These are phyloP conservation scores for Kregervanrija pseudodelftensis DNA, from an alignment of 805 yeast genomes.

Conservation along the genomic window DNA sequence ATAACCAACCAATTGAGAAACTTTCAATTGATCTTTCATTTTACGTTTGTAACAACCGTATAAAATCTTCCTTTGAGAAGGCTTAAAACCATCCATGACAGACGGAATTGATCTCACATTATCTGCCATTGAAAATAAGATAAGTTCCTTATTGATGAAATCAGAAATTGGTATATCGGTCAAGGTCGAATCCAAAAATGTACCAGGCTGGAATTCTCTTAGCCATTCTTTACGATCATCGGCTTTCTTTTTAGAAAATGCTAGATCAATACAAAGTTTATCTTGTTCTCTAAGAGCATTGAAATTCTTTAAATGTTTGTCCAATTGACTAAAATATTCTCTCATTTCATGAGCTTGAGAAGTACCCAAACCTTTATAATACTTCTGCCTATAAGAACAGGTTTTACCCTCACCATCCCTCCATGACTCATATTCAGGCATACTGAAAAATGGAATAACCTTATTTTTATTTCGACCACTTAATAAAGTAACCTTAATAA, in stretches of 20 bases:
- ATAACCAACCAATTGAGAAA: slow-evolving; percentile 84
- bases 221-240: slow-evolving; percentile 98
- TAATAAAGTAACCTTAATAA: slow-evolving; percentile 79
- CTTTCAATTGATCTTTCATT: slow-evolving; percentile 71
- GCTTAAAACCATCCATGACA: slow-evolving; percentile 90
- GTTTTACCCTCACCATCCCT: slow-evolving; percentile 71
- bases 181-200: slow-evolving; percentile 75
- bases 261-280: slow-evolving; percentile 73
- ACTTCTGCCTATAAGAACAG: slow-evolving; percentile 85
- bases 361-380: slow-evolving; percentile 98
- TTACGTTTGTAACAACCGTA: slow-evolving; percentile 84
- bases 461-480: slow-evolving; percentile 47
- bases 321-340: slow-evolving; percentile 81
- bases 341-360: slow-evolving; percentile 77
- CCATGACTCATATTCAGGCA: slow-evolving; percentile 97
- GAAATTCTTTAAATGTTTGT: slow-evolving; percentile 78
- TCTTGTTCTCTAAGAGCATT: slow-evolving; percentile 77
- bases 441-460: slow-evolving; percentile 73
- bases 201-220: slow-evolving; percentile 84
- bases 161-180: slow-evolving; percentile 81
- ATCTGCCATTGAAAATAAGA: slow-evolving; percentile 94
- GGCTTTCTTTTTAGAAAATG: slow-evolving; percentile 90
- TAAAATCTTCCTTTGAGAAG: slow-evolving; percentile 92
- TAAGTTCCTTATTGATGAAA: slow-evolving; percentile 90
- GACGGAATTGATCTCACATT: slow-evolving; percentile 93